Evolutionary conservation across 2,329 filamentous ascomycete genomes (phyloP).

Genomic region (Fusarium avenaceum): DNA sequence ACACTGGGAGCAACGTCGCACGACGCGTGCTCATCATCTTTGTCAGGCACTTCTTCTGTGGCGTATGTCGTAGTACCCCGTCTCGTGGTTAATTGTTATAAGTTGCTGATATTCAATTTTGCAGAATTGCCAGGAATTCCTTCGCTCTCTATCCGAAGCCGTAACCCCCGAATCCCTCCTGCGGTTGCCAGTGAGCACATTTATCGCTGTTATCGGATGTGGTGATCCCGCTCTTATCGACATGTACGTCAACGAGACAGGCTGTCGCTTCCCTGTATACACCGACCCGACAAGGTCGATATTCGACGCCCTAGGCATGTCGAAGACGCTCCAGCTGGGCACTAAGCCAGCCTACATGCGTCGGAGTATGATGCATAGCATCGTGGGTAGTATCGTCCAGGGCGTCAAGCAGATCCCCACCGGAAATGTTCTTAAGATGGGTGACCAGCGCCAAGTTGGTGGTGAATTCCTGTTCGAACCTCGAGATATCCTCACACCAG

Average conservation of each 20-base stretch:
- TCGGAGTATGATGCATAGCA: slow-evolving; percentile 64
- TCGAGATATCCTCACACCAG: slow-evolving; percentile 58
- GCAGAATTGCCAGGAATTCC: slow-evolving; percentile 82
- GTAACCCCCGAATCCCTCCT: slow-evolving; percentile 67
- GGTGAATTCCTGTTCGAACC: slow-evolving; percentile 85
- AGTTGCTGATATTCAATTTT: slow-evolving; percentile 33
- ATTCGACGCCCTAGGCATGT: slow-evolving; percentile 78
- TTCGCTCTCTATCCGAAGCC: slow-evolving; percentile 71
- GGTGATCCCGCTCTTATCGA: slow-evolving; percentile 77
- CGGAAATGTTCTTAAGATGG: slow-evolving; percentile 72
- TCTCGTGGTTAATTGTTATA: background rate
- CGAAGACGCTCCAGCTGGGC: slow-evolving; percentile 72
- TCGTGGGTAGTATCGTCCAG: slow-evolving; percentile 69
- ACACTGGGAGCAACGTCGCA: slow-evolving; percentile 66
- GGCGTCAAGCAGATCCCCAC: slow-evolving; percentile 69
- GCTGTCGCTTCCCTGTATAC: slow-evolving; percentile 81
- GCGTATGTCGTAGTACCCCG: slow-evolving; percentile 64
- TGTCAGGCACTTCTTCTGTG: slow-evolving; percentile 84
- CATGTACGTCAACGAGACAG: slow-evolving; percentile 72
- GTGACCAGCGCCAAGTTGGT: slow-evolving; percentile 77
- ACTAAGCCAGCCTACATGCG: slow-evolving; percentile 73
- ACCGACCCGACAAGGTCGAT: slow-evolving; percentile 78
- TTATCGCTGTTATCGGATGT: slow-evolving; percentile 79
- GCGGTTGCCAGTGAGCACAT: slow-evolving; percentile 67
- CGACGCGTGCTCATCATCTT: slow-evolving; percentile 77